phyloP scores from a whole-genome alignment of 1,139 yeast genomes.

The Suhomyces bokatorum region DNA sequence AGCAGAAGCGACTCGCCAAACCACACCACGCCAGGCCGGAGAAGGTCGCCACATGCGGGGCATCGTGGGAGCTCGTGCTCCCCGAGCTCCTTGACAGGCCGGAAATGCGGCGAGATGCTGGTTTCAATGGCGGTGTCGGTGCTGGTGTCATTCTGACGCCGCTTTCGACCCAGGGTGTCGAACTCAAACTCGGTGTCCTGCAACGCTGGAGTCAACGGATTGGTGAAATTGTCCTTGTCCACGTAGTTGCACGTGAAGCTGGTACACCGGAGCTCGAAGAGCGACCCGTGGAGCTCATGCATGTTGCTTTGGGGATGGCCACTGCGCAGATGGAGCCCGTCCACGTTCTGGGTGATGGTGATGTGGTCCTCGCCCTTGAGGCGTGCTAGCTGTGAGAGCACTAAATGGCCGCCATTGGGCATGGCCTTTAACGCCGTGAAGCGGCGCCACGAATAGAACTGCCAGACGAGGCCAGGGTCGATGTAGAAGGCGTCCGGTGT shows the following conservation, averaged over 20 bases:
- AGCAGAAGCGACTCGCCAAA: slow-evolving; percentile 83
- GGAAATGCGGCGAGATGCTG: slow-evolving; percentile 42
- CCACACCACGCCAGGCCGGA: slow-evolving; percentile 93
- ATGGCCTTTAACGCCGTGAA: slow-evolving; percentile 60
- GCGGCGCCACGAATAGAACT: slow-evolving; percentile 74
- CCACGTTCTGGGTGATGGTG: slow-evolving; percentile 81
- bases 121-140: background rate
- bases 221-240: slow-evolving; percentile 51
- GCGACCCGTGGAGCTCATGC: slow-evolving; percentile 75
- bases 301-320: slow-evolving; percentile 54
- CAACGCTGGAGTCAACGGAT: slow-evolving; percentile 66
- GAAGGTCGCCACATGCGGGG: slow-evolving; percentile 61
- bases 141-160: background rate
- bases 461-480: slow-evolving; percentile 90
- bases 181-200: slow-evolving; percentile 38
- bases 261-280: slow-evolving; percentile 74
- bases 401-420: slow-evolving; percentile 74
- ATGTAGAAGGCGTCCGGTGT: slow-evolving; percentile 86
- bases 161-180: slow-evolving; percentile 15
- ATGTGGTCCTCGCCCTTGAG: slow-evolving; percentile 44
- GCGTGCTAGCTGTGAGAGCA: slow-evolving; percentile 50
- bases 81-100: slow-evolving; percentile 48
- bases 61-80: slow-evolving; percentile 69
- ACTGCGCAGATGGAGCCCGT: slow-evolving; percentile 69
- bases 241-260: slow-evolving; percentile 67